Conservation (phyloP, 2,329 filamentous ascomycete genomes). For the Tolypocladium ovalisporum region DNA sequence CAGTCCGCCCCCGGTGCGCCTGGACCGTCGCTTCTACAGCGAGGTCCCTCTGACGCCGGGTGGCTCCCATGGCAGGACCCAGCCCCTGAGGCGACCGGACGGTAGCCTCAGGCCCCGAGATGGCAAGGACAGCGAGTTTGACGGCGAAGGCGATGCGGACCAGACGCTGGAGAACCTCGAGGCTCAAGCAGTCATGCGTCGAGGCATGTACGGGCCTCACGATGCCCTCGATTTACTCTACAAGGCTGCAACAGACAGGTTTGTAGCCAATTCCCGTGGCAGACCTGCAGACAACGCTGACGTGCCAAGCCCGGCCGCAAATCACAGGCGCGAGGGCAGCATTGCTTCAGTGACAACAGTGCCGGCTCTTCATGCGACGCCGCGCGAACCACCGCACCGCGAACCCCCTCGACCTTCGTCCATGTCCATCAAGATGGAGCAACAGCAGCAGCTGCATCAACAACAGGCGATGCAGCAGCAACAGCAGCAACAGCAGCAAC, state of each 20-base stretch:
- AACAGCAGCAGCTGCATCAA: not conserved
- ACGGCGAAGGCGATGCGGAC: slow-evolving; percentile 42
- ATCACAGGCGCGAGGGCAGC: slow-evolving; percentile 20
- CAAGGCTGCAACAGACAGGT: slow-evolving; percentile 65
- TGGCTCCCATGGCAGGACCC: slow-evolving; percentile 51
- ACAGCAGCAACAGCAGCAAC: slow-evolving; percentile 10
- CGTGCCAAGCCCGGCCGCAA: slow-evolving; percentile 10
- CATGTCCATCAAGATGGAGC: slow-evolving; percentile 6
- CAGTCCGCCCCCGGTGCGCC: slow-evolving; percentile 25
- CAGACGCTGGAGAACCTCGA: slow-evolving; percentile 54
- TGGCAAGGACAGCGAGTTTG: slow-evolving; percentile 23
- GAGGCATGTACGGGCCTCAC: slow-evolving; percentile 78
- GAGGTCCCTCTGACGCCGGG: slow-evolving; percentile 52
- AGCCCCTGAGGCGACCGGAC: slow-evolving; percentile 55
- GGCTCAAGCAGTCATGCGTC: slow-evolving; percentile 53
- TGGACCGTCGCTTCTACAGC: slow-evolving; percentile 35
- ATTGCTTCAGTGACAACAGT: slow-evolving; percentile 12
- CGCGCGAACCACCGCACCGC: slow-evolving; percentile 3
- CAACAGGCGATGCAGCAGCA: not conserved
- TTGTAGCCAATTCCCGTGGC: slow-evolving; percentile 17
- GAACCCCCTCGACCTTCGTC: slow-evolving; percentile 4
- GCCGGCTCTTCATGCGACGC: slow-evolving; percentile 7
- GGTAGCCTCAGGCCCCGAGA: slow-evolving; percentile 17
- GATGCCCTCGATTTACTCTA: slow-evolving; percentile 88
- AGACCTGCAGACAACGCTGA: slow-evolving; percentile 3